phyloP scores from a whole-genome alignment of 2,329 filamentous ascomycete genomes.

The Fusarium metavorans region DNA sequence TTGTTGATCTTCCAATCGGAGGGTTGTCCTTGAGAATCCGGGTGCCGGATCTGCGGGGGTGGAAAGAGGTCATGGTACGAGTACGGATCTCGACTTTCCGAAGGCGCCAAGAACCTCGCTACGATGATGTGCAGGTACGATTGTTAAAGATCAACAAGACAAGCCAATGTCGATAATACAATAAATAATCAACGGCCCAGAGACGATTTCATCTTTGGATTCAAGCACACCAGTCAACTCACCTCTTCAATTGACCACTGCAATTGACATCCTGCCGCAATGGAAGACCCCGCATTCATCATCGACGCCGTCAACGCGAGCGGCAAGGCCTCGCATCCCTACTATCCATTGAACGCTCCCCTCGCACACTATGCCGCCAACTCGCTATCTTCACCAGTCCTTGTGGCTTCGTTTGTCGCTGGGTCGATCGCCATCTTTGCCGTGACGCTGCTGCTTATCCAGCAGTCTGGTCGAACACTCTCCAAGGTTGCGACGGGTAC shows the following conservation, averaged over 20 bases:
- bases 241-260: not conserved
- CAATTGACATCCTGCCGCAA: slow-evolving; percentile 7
- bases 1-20: slow-evolving; percentile 11
- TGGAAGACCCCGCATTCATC: slow-evolving; percentile 23
- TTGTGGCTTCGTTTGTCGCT: slow-evolving; percentile 70
- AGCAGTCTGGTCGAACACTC: slow-evolving; percentile 64
- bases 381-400: slow-evolving; percentile 66
- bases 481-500: slow-evolving; percentile 66
- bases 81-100: slow-evolving; percentile 37
- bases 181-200: not conserved
- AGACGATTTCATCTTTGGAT: not conserved
- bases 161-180: not conserved
- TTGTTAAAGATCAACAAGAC: not conserved
- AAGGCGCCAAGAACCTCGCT: slow-evolving; percentile 20
- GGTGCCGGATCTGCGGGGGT: not conserved
- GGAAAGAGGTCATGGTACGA: slow-evolving; percentile 25
- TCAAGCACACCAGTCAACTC: not conserved
- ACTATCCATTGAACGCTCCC: slow-evolving; percentile 74
- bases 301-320: slow-evolving; percentile 19
- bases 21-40: not conserved
- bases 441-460: slow-evolving; percentile 65
- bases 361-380: slow-evolving; percentile 77
- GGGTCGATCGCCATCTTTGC: slow-evolving; percentile 69
- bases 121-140: not conserved
- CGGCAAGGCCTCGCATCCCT: slow-evolving; percentile 66